These are phyloP conservation scores for Plasmodium knowlesi DNA, from an alignment of 169 alveolate species.

Conservation along the genomic window DNA sequence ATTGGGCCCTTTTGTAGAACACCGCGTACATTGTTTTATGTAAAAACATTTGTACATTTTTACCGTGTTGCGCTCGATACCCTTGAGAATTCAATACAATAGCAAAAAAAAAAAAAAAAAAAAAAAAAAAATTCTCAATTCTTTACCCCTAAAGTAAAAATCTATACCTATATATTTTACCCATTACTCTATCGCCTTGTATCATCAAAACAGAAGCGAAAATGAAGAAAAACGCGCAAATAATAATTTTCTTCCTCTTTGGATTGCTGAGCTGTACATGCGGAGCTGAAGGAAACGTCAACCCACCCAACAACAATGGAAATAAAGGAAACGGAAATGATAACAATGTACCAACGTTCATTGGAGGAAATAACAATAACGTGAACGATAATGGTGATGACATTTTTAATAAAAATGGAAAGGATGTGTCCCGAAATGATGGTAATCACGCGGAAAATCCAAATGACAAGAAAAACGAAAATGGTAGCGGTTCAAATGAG, in stretches of 20 bases:
- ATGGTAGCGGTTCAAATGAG: not conserved
- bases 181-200: not conserved
- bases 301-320: not conserved
- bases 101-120: not conserved
- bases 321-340: not conserved
- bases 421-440: not conserved
- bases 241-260: conserved; percentile 3
- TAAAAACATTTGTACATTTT: not conserved
- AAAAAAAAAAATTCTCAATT: not conserved
- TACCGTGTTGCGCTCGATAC: not conserved
- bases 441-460: not conserved
- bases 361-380: not conserved
- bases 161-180: not conserved
- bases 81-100: not conserved
- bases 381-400: not conserved
- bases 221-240: conserved; percentile 14
- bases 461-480: not conserved
- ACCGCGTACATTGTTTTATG: not conserved
- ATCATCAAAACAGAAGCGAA: not conserved
- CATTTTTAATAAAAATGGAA: not conserved
- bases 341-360: not conserved
- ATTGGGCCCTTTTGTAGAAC: not conserved
- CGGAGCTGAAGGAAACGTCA: conserved; percentile 7
- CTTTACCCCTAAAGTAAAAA: not conserved
- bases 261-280: not conserved